Percentiles rank a stretch among this genome's conserved stretches.
phyloP scores from a whole-genome alignment of 2,329 filamentous ascomycete species.

The Aspergillus unguis region DNA sequence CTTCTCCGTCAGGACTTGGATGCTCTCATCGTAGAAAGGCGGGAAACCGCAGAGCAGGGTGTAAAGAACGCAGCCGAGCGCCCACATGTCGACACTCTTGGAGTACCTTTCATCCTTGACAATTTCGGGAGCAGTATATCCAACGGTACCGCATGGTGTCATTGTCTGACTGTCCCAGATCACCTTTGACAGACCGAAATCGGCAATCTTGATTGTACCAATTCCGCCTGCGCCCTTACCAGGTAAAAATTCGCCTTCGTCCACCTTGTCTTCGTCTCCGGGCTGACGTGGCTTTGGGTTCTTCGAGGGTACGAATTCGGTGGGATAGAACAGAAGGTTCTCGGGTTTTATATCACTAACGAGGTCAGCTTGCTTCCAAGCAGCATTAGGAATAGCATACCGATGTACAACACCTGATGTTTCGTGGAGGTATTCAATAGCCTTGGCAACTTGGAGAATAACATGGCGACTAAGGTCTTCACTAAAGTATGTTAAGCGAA shows the following conservation, averaged over 20 bases:
- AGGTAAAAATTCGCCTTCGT: slow-evolving; percentile 87
- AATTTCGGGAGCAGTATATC: slow-evolving; percentile 96
- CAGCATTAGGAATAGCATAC: slow-evolving; percentile 52
- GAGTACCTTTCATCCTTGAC: slow-evolving; percentile 99
- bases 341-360: slow-evolving; percentile 80
- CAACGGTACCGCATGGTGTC: slow-evolving; percentile 98
- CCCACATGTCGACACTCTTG: slow-evolving; percentile 99
- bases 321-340: slow-evolving; percentile 90
- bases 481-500: slow-evolving; percentile 96
- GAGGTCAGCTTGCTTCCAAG: neutral
- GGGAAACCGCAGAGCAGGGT: slow-evolving; percentile 96
- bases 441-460: slow-evolving; percentile 91
- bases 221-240: slow-evolving; percentile 86
- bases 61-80: slow-evolving; percentile 92
- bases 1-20: slow-evolving; percentile 94
- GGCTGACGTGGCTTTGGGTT: slow-evolving; percentile 75
- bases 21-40: slow-evolving; percentile 97
- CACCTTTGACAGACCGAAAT: slow-evolving; percentile 96
- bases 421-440: slow-evolving; percentile 89
- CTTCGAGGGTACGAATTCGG: slow-evolving; percentile 74
- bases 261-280: slow-evolving; percentile 94
- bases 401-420: slow-evolving; percentile 94
- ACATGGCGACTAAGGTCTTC: slow-evolving; percentile 93
- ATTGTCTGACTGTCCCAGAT: slow-evolving; percentile 98
- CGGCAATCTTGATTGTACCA: slow-evolving; percentile 92